Evolutionary conservation across 805 yeast genomes (phyloP), one percentile per base, ranked within the genome.

Genomic region (Nakazawaea ambrosiae): DNA sequence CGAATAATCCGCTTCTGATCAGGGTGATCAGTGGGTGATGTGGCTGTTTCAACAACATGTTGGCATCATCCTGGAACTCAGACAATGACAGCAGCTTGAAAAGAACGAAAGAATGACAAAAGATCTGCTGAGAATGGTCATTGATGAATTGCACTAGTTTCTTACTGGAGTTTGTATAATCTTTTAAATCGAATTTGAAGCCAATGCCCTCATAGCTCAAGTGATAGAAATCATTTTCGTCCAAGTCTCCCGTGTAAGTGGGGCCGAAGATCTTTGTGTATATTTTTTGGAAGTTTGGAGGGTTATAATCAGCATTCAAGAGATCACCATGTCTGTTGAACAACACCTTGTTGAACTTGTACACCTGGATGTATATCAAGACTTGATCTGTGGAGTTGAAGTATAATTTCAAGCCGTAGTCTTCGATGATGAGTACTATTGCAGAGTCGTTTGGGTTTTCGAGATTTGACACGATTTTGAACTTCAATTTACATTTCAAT

Each of bases 221-320:
- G 9, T 64, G 53, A 46, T 75, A 77, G 18, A 50, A 44, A 15
- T 46, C 31, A 3, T 41, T 44, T 1, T 39, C 37, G 31, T 58
- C 52, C 8, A 62, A 45, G 20, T 47, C 51, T 0, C 82, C 83
- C 2, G 80, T 78, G 42, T 70, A 74, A 0, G 83, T 76, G 2
- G 82, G 82, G 0, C 84, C 84, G 49, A 77, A 73, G 2, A 68
- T 59, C 48, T 66, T 70, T 47, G 75, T 74, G 51, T 77, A 77
- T 3, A 76, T 60, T 14, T 60, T 54, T 32, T 66, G 68, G 44
- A 74, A 58, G 11, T 50, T 49, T 11, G 54, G 31, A 14, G n/a
- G 17, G 18, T 25, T 17, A 16, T 18, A 16, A 11, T 29, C 22
- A 26, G 27, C 10, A 39, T 32, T 33, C 15, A 36, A 26, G 3